Base-by-base conservation (phyloP, 1,284 basidiomycete genomes). In the Coriolopsis trogii region DNA sequence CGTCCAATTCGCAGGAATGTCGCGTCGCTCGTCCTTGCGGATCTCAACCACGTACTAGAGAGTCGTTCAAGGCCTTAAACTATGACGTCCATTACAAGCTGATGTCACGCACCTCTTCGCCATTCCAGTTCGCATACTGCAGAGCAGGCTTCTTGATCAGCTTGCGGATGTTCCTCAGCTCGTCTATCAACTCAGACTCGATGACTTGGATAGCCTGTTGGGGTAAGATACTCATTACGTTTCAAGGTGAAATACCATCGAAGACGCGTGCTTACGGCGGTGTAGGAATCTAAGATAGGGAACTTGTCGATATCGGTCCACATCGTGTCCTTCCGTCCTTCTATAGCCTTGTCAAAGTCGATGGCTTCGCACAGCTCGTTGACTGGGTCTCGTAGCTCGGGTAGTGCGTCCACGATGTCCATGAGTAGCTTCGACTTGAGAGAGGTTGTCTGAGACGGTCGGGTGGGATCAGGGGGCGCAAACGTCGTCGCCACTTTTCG, bases 1-100 rank as follows among this genome's bases (percentile, higher is more conserved):
- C 40, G 84, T 74, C 95, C 95, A 99, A 50, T 81, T 79, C 6
- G 81, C 78, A 0, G 96, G 96, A 3, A 93, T 83, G 1, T 64
- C 62, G 56, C 82, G 81, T 12, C 86, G 84, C 40, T 93, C 91
- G 6, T 76, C 77, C 43, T 83, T 85, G 43, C 86, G 85, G 15
- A 97, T 74, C 68, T 95, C 90, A 12, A 95, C 74, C 2, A 94
- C 72, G 65, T 82, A 91, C 89, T 93, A 56, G 3, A 28, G 43
- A 21, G 7, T 8, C 7, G 29, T 18, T 36, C 5, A 36, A 20
- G 16, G 15, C n/a, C 33, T 18, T 2, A n/a, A n/a, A n/a, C n/a
- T n/a, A n/a, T n/a, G n/a, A n/a, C n/a, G n/a, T n/a, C n/a, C n/a
- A n/a, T n/a, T n/a, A n/a, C n/a, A n/a, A n/a, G n/a, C n/a, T 26